Percentiles rank a stretch among this genome's conserved stretches.
Conservation (phyloP, 202 grass and related monocot species). For the Digitaria exilis region DNA sequence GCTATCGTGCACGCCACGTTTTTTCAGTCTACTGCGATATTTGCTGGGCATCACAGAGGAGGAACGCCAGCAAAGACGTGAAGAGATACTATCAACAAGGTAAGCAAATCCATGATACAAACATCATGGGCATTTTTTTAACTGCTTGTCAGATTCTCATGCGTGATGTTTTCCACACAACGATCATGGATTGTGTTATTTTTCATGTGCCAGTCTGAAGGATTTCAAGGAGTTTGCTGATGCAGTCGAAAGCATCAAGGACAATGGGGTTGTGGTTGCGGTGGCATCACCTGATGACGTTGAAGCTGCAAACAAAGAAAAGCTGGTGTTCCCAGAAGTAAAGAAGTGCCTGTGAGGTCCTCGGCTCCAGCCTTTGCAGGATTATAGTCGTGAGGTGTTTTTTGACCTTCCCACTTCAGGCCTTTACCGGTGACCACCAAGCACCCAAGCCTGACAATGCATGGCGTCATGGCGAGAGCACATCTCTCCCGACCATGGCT, state of each 20-base stretch:
- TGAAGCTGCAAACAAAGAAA: conserved; percentile 69
- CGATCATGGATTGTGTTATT: conserved; percentile 5
- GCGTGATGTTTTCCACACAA: not conserved
- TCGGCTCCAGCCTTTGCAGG: not conserved
- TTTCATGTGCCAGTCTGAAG: conserved; percentile 56
- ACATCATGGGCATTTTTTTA: not conserved
- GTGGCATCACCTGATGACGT: conserved; percentile 87
- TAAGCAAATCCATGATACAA: conserved; percentile 41
- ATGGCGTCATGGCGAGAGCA: too few relatives aligned
- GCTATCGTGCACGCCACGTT: conserved; percentile 4
- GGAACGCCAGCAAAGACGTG: conserved; percentile 86
- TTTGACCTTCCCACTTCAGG: not conserved
- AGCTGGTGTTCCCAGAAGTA: conserved; percentile 56
- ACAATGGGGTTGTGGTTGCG: conserved; percentile 77
- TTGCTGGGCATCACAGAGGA: conserved; percentile 83
- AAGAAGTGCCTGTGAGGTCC: conserved; percentile 72
- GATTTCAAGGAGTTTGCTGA: conserved; percentile 98
- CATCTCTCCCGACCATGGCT: too few relatives aligned
- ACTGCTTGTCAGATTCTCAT: not conserved
- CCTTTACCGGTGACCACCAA: not conserved
- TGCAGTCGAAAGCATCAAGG: conserved; percentile 76
- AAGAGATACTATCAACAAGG: conserved; percentile 94
- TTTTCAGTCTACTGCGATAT: conserved; percentile 83
- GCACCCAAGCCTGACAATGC: too few relatives aligned
- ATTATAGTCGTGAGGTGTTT: conserved; percentile 15